Evolutionary conservation across 1,284 basidiomycete species (phyloP), one percentile per base, ranked within the genome.

Genomic region (Heterobasidion parviporum): DNA sequence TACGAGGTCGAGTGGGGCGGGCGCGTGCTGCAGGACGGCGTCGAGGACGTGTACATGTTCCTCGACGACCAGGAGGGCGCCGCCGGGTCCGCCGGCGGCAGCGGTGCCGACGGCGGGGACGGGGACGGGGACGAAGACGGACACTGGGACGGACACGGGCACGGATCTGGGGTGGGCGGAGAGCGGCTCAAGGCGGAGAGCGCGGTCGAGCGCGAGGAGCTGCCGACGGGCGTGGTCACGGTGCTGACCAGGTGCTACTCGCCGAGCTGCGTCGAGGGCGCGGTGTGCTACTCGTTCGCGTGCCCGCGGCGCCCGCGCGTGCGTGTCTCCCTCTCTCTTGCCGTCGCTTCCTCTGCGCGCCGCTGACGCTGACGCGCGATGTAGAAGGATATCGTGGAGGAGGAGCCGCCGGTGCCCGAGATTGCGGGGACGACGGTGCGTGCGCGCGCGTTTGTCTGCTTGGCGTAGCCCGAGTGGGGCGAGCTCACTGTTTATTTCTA

Each of bases 1-100:
- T 93, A 96, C 67, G 96, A 99, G 68, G 95, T 98, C 7, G 95
- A 98, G 68, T 97, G 94, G 92, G 93, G 92, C 36, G 84, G 87
- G 56, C 83, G 85, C 26, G 78, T 86, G 1, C 72, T 98, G 49
- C 85, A 89, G 57, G 96, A 98, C 65, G 89, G 92, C 5, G 88
- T 94, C 2, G 94, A 97, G 63, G 93, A 97, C 63, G 94, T 98
- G 6, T 98, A 94, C 72, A 94, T 92, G 81, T 98, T 99, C 74
- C 77, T 94, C 70, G 93, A 94, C 60, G 94, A 97, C 63, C 81
- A 85, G 59, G 87, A 87, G 56, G 85, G 85, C 54, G 69, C 69
- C 16, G 80, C 26, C 26, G 26, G 26, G 26, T 26, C 82, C 1
- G 26, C 26, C 26, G 26, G 26, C 26, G 26, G 26, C 3, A 26